Evolutionary conservation across 2,329 filamentous ascomycete species (phyloP).

Genomic region (Coleophoma cylindrospora): DNA sequence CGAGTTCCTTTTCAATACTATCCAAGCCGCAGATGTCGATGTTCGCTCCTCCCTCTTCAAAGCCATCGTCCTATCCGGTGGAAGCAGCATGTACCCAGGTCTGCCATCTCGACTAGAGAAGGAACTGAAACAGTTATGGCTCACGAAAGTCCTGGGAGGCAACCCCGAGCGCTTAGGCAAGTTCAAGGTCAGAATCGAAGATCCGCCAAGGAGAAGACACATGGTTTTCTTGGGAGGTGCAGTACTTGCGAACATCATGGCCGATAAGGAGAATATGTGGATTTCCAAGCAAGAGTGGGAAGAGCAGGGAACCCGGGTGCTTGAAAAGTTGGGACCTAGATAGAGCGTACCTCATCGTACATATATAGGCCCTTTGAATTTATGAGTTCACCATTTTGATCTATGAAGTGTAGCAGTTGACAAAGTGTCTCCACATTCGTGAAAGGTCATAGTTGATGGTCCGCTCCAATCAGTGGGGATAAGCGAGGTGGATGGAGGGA

Average conservation of each 20-base stretch:
- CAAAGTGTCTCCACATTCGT: neutral
- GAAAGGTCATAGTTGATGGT: neutral
- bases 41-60: slow-evolving; percentile 93
- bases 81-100: slow-evolving; percentile 98
- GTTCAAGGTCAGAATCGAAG: slow-evolving; percentile 99
- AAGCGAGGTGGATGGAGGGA: no score
- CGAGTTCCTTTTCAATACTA: slow-evolving; percentile 98
- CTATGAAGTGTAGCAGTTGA: neutral
- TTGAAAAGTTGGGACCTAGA: slow-evolving; percentile 92
- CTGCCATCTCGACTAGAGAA: slow-evolving; percentile 93
- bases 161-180: slow-evolving; percentile 94
- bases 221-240: slow-evolving; percentile 99
- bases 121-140: slow-evolving; percentile 97
- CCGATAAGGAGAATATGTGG: slow-evolving; percentile 99
- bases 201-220: slow-evolving; percentile 89
- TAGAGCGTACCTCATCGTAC: slow-evolving; percentile 31
- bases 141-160: slow-evolving; percentile 83
- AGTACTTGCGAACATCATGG: slow-evolving; percentile 97
- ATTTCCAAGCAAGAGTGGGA: slow-evolving; percentile 96
- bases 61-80: slow-evolving; percentile 92
- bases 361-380: neutral
- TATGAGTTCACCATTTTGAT: no score
- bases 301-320: slow-evolving; percentile 76
- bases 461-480: no score
- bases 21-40: slow-evolving; percentile 92